Conservation (phyloP, 2,329 filamentous ascomycete species). For the Lecanoromycetidae sp. region DNA sequence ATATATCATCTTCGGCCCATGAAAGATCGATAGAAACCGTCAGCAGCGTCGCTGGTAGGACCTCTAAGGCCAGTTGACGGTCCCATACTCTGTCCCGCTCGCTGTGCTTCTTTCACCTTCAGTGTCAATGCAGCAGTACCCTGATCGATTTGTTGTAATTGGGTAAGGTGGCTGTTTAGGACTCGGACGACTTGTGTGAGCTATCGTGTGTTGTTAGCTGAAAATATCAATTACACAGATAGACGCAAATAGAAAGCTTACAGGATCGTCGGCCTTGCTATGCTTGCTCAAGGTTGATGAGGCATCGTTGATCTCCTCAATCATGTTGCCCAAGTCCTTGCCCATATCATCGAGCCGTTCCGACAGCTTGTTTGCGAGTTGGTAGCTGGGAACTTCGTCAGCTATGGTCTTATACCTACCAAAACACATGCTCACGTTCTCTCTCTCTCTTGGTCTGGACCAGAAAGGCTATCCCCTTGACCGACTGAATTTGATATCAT, state of each 20-base stretch:
- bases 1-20: slow-evolving; percentile 56
- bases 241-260: slow-evolving; percentile 38
- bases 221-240: not conserved
- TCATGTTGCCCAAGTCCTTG: slow-evolving; percentile 86
- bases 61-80: slow-evolving; percentile 12
- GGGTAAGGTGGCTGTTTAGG: slow-evolving; percentile 81
- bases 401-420: not conserved
- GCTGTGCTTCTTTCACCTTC: slow-evolving; percentile 73
- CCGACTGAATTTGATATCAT: slow-evolving; percentile 66
- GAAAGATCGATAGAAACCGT: slow-evolving; percentile 86
- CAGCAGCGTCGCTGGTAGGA: slow-evolving; percentile 51
- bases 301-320: slow-evolving; percentile 92
- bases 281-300: slow-evolving; percentile 83
- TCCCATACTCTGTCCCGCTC: slow-evolving; percentile 51
- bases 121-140: slow-evolving; percentile 69
- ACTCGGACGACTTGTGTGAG: slow-evolving; percentile 91
- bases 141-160: slow-evolving; percentile 86
- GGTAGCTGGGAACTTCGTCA: slow-evolving; percentile 45
- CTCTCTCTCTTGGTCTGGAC: slow-evolving; percentile 91
- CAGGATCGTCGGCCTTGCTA: slow-evolving; percentile 74
- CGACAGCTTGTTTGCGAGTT: slow-evolving; percentile 84
- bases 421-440: slow-evolving; percentile 51
- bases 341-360: slow-evolving; percentile 89
- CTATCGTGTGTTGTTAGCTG: slow-evolving; percentile 34
- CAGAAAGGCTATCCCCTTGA: slow-evolving; percentile 62